A percentile compares a stretch with the other conserved stretches of the same genome.
Conservation (phyloP, 1,284 basidiomycete genomes). For the Austropuccinia psidii region DNA sequence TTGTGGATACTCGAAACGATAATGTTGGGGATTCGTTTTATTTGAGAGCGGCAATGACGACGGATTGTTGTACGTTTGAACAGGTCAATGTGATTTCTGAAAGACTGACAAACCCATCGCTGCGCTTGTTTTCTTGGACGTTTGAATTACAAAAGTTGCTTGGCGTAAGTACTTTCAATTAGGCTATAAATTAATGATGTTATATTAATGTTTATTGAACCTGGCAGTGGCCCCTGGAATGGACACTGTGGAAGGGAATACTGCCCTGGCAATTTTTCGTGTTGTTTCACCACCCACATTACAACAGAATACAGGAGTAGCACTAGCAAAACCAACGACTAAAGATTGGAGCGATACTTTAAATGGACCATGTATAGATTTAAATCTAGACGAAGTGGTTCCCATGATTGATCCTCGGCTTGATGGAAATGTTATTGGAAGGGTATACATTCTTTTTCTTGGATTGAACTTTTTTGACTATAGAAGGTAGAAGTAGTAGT, state of each 20-base stretch:
- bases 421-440: neutral
- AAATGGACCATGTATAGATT: neutral
- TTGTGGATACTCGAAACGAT: neutral
- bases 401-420: neutral
- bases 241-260: constrained; percentile 1
- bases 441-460: neutral
- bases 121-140: too few relatives aligned
- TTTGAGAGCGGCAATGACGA: neutral
- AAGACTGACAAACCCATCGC: too few relatives aligned
- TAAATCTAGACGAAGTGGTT: neutral
- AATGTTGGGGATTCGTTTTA: neutral
- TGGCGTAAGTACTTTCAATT: too few relatives aligned
- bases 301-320: neutral
- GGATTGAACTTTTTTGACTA: neutral
- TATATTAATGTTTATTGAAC: too few relatives aligned
- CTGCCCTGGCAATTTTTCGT: neutral
- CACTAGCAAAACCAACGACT: neutral
- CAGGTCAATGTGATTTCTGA: too few relatives aligned
- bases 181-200: too few relatives aligned
- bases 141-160: too few relatives aligned
- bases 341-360: neutral
- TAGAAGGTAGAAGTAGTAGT: too few relatives aligned
- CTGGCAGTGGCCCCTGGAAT: constrained; percentile 12
- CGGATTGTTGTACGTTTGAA: constrained; percentile 8
- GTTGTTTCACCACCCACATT: neutral